A percentile compares a stretch with the other conserved stretches of the same genome.
Evolutionary conservation across 2,329 filamentous ascomycete species (phyloP).

Genomic region (Penicillium sp.): DNA sequence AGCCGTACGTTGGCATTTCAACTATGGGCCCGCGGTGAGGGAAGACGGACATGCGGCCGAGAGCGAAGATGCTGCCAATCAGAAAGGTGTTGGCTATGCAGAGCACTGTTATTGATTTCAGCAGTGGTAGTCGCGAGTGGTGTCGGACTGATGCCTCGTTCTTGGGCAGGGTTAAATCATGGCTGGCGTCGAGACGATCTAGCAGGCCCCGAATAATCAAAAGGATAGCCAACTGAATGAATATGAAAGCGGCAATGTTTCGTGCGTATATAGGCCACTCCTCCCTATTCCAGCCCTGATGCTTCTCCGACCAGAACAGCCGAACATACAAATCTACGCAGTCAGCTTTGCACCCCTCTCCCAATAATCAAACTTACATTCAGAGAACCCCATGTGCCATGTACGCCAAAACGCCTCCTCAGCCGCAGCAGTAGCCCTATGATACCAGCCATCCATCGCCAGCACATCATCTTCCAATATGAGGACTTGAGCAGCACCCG

Average conservation of each 20-base stretch:
- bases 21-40: constrained; percentile 34
- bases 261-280: constrained; percentile 32
- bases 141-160: neutral
- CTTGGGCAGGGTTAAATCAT: neutral
- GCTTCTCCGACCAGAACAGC: constrained; percentile 45
- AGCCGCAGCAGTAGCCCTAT: constrained; percentile 36
- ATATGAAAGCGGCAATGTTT: constrained; percentile 16
- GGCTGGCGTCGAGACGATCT: neutral
- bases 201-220: constrained; percentile 13
- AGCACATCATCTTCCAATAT: constrained; percentile 48
- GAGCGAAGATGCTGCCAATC: constrained; percentile 36
- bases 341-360: too few relatives aligned
- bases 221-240: constrained; percentile 25
- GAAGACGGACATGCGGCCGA: constrained; percentile 36
- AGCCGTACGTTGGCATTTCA: constrained; percentile 40
- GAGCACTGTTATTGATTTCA: constrained; percentile 22
- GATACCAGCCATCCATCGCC: constrained; percentile 46
- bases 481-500: constrained; percentile 36
- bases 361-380: constrained; percentile 17
- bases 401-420: constrained; percentile 26
- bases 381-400: constrained; percentile 16
- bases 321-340: constrained; percentile 39
- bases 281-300: constrained; percentile 45
- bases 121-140: constrained; percentile 16
- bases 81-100: constrained; percentile 25